Evolutionary conservation across 2,329 filamentous ascomycete genomes (phyloP), one percentile per base, ranked within the genome.

Genomic region (Xylariaceae sp.): DNA sequence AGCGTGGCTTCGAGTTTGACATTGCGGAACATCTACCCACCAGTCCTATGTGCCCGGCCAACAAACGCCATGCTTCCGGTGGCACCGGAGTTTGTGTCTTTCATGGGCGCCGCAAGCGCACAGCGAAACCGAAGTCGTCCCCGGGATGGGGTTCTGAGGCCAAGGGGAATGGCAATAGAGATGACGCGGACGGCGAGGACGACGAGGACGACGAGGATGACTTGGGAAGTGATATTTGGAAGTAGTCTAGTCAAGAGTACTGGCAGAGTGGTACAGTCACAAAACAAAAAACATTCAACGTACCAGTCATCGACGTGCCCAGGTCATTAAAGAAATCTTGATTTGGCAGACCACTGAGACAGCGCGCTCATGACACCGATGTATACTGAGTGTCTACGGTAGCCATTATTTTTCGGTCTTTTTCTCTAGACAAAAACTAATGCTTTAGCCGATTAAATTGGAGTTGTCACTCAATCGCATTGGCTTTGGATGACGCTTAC

Each of bases 1-100:
- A 40, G 42, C 42, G 45, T 13, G 16, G 42, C 5, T 81, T 81
- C 51, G 66, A 75, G 44, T 79, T 81, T 52, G 71, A 79, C 43
- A 55, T 80, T 11, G 75, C 77, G 1, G 75, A 80, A 55, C 78
- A 81, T 55, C 64, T 78, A 7, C 75, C 77, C 31, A 75, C 56
- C 51, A 80, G 77, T 58, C 77, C 77, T 14, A 71, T 79, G 67
- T 81, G 78, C 49, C 78, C 78, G 2, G 66, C 76, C 9, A 78
- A 80, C 60, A 63, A 64, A 41, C 73, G 69, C 39, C 73, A 78
- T 49, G 61, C 61, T 47, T 72, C 71, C 13, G 69, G 73, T n/a
- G 76, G 77, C 5, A 73, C 68, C 6, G 77, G 75, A 0, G 53
- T 80, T 3, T 81, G 78, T 50, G 76, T 81, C 2, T 78, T 77